Percentiles rank a stretch among this genome's conserved stretches.
phyloP scores from a whole-genome alignment of 2,329 filamentous ascomycete species.

The Phialemoniopsis sp. region DNA sequence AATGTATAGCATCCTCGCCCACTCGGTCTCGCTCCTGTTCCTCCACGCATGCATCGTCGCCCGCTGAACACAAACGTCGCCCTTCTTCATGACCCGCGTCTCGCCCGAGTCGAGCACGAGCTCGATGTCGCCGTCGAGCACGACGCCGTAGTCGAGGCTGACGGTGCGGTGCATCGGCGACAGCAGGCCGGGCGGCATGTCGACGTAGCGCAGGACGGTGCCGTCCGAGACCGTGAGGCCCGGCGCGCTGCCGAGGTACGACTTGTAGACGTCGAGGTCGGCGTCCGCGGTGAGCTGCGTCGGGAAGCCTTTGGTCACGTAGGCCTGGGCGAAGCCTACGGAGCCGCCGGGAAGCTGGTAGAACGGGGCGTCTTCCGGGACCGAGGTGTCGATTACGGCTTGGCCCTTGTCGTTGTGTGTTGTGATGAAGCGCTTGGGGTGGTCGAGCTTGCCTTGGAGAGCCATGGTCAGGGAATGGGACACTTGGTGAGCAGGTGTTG shows the following conservation, averaged over 20 bases:
- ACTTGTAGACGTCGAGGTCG: conserved; percentile 8
- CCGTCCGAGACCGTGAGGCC: conserved; percentile 10
- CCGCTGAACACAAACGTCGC: conserved; percentile 41
- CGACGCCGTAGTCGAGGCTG: conserved; percentile 26
- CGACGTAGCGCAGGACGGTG: conserved; percentile 11
- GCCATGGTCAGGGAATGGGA: background rate
- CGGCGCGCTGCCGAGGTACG: conserved; percentile 3
- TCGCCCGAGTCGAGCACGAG: conserved; percentile 38
- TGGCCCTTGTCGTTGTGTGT: conserved; percentile 10
- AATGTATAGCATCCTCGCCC: conserved; percentile 39
- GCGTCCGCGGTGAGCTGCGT: conserved; percentile 3
- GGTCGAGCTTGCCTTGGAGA: conserved; percentile 24
- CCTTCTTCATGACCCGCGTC: conserved; percentile 29
- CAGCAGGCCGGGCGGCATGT: conserved; percentile 9
- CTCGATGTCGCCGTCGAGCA: conserved; percentile 39
- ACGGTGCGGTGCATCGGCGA: conserved; percentile 13
- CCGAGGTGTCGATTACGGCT: conserved; percentile 6
- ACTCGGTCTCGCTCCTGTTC: conserved; percentile 34
- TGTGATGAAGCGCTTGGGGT: conserved; percentile 11
- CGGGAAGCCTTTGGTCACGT: conserved; percentile 8
- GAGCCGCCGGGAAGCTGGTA: conserved; percentile 4
- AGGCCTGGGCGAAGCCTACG: conserved; percentile 7
- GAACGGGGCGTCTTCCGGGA: conserved; percentile 8
- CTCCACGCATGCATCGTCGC: conserved; percentile 39
- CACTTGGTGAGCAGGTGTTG: background rate